Conservation (phyloP, 2,329 filamentous ascomycete species). For the Geosmithia morbida region DNA sequence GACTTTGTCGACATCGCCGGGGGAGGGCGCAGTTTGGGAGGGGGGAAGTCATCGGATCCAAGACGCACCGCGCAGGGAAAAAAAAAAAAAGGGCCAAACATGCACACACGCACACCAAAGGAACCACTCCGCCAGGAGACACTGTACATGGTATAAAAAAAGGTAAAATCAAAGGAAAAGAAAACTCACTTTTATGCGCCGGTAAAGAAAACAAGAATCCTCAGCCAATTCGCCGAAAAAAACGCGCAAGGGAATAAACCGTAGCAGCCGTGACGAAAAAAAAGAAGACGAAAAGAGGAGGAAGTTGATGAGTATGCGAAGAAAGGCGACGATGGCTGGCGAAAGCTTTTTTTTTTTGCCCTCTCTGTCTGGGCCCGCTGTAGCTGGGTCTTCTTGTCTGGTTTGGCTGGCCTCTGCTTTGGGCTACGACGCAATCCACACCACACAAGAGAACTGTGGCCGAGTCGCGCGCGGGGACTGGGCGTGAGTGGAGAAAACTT, state of each 20-base stretch:
- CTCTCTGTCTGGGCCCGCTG: conserved; percentile 1
- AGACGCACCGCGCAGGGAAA: neutral
- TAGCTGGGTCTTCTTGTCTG: conserved; percentile 3
- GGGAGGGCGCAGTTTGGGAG: neutral
- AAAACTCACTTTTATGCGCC: conserved; percentile 39
- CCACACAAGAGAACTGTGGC: conserved; percentile 1
- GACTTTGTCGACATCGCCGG: neutral
- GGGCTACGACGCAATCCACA: conserved; percentile 4
- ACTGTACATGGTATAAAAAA: conserved; percentile 4
- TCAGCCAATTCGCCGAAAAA: conserved; percentile 27
- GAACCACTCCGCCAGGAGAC: conserved; percentile 7
- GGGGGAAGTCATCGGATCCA: neutral
- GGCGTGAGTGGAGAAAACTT: neutral
- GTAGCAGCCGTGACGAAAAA: conserved; percentile 20
- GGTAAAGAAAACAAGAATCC: conserved; percentile 27
- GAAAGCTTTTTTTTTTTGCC: conserved; percentile 17
- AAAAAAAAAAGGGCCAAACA: neutral
- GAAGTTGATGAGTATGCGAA: conserved; percentile 15
- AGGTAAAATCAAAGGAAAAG: conserved; percentile 5
- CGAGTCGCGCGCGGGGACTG: conserved; percentile 3
- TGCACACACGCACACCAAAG: conserved; percentile 1
- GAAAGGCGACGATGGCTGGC: conserved; percentile 14
- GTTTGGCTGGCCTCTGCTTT: neutral
- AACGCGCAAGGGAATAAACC: conserved; percentile 32
- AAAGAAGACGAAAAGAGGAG: conserved; percentile 13